phyloP scores from a whole-genome alignment of 2,329 filamentous ascomycete species.

The Bipolaris bicolor region DNA sequence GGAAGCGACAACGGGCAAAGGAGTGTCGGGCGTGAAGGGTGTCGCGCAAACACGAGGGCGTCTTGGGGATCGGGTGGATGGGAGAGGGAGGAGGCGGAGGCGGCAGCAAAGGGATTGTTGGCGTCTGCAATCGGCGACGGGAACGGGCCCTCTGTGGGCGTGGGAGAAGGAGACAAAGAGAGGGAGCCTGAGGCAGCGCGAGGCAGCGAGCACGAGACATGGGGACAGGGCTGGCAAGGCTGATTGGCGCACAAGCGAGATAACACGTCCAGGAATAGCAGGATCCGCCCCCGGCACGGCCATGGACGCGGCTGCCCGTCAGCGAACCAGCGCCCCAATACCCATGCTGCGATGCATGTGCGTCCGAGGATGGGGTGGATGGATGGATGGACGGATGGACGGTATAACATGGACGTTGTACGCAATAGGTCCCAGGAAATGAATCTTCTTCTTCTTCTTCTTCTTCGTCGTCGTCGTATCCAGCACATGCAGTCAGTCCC shows the following conservation, averaged over 20 bases:
- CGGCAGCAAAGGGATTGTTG: conserved; percentile 20
- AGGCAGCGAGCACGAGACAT: neutral
- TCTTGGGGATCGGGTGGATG: neutral
- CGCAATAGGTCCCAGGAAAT: too few species aligned
- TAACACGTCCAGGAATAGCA: conserved; percentile 19
- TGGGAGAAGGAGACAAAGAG: neutral
- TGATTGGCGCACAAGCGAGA: conserved; percentile 27
- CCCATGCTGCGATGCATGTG: neutral
- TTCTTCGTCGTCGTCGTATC: too few species aligned
- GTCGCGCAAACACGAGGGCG: neutral
- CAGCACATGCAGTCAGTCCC: too few species aligned
- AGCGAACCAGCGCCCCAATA: neutral
- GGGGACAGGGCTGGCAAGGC: conserved; percentile 4
- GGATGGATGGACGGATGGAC: too few species aligned
- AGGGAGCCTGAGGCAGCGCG: neutral
- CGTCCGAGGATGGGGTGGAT: too few species aligned
- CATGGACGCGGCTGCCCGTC: neutral
- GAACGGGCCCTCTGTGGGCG: conserved; percentile 7
- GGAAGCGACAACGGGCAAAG: conserved; percentile 20
- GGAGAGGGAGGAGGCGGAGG: neutral
- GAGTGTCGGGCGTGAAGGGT: neutral
- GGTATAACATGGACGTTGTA: too few species aligned
- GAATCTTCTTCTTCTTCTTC: too few species aligned
- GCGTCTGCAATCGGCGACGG: neutral
- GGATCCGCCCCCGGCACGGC: conserved; percentile 7